These are phyloP conservation scores for Penicillium griseofulvum DNA, from an alignment of 2,329 filamentous ascomycete species.

Conservation along the genomic window DNA sequence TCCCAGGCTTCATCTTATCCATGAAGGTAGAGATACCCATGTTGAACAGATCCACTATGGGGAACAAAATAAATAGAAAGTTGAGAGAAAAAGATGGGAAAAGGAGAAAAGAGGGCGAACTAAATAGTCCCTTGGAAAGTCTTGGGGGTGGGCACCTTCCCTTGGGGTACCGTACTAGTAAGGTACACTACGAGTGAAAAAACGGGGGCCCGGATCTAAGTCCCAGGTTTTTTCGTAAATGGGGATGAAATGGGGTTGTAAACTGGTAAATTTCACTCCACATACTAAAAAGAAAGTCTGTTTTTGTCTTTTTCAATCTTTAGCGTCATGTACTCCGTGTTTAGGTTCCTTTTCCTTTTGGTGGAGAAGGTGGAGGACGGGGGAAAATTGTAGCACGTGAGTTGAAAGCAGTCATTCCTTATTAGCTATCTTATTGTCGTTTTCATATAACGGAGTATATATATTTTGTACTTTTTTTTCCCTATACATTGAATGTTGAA, in stretches of 20 bases:
- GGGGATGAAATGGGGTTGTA: slow-evolving; percentile 19
- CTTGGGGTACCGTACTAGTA: slow-evolving; percentile 19
- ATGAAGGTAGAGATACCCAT: slow-evolving; percentile 34
- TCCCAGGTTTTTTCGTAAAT: slow-evolving; percentile 21
- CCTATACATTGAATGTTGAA: too few species aligned
- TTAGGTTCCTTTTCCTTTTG: slow-evolving; percentile 15
- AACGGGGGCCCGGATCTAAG: slow-evolving; percentile 34
- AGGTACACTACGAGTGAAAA: slow-evolving; percentile 14
- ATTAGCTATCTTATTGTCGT: too few species aligned
- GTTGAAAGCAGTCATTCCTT: not conserved
- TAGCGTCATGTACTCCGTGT: slow-evolving; percentile 22
- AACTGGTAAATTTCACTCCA: slow-evolving; percentile 26
- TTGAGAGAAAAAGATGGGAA: not conserved
- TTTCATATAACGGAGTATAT: too few species aligned
- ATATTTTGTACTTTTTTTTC: too few species aligned
- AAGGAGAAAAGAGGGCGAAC: slow-evolving; percentile 11
- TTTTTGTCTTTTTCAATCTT: not conserved
- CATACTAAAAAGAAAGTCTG: slow-evolving; percentile 9
- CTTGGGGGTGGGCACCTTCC: slow-evolving; percentile 10
- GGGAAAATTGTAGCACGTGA: slow-evolving; percentile 15
- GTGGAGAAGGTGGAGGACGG: slow-evolving; percentile 28
- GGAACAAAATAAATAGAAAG: not conserved
- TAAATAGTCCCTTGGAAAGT: slow-evolving; percentile 25
- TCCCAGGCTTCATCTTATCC: slow-evolving; percentile 29
- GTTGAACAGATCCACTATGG: slow-evolving; percentile 9